Base-by-base conservation (phyloP, 371 early-diverging fungal genomes). In the Mucor circinelloides region DNA sequence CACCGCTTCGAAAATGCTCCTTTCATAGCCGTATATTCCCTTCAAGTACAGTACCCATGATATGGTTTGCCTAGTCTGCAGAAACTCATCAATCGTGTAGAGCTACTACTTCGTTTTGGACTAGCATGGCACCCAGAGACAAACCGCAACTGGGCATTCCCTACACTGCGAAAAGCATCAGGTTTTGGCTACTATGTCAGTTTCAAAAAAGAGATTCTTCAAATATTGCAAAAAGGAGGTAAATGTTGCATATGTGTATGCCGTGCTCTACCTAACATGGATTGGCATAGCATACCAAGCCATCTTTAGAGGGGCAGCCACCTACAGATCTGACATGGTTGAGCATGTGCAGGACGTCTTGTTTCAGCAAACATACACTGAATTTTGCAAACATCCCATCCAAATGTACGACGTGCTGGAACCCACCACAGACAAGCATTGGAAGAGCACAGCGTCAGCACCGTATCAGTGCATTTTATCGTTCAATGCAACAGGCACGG, bases 401-500 rank as follows among this genome's bases (percentile, higher is more conserved):
- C n/a, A 63, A 9, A 55, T 31, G 31, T 60, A 46, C 32, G 32
- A 48, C 27, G 6, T 36, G 10, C 56, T 73, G n/a, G 36, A 17
- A 23, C 32, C 60, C 0, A 3, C 32, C 1, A 6, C 52, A 13
- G 28, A n/a, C 2, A 23, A 17, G 1, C 23, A 50, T 4, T 64
- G 68, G 72, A 17, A n/a, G 27, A 23, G n/a, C 28, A 9, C 13
- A 54, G 34, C 19, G 2, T 7, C 56, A 1, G 48, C 28, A 19
- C 63, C 58, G 1, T 74, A 67, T 32, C 74, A 74, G 31, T 74
- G 74, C 15, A 68, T 74, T 30, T 19, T 74, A 36, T 1, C 54
- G 13, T 48, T 72, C 12, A 46, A 62, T 48, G 2, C 48, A 6
- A n/a, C 31, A 6, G 12, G 42, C 17, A 9, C 28, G 13, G 7